Conservation (phyloP, 2,329 filamentous ascomycete species). For the Colletotrichum liriopes region DNA sequence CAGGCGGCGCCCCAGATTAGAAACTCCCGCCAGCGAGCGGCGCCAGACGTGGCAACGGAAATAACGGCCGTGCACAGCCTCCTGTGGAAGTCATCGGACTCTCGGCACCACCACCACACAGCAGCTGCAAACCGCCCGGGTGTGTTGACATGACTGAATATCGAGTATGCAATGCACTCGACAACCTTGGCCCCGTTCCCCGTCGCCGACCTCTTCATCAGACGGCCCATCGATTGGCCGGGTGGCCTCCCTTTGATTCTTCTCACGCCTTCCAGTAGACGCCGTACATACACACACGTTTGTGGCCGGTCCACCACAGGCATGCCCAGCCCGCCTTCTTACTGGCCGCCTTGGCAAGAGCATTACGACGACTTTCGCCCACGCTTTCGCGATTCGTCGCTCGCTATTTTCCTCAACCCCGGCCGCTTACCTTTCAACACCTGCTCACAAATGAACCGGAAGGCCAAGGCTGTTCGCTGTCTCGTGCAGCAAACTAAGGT, state of each 20-base stretch:
- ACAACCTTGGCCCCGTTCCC: conserved; percentile 15
- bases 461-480: conserved; percentile 18
- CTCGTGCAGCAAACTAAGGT: conserved; percentile 3
- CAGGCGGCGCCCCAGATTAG: conserved; percentile 9
- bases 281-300: not conserved
- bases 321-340: conserved; percentile 23
- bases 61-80: conserved; percentile 35
- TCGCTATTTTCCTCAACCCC: not conserved
- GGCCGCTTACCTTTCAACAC: not conserved
- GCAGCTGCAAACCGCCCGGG: not conserved
- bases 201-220: conserved; percentile 8
- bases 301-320: conserved; percentile 9
- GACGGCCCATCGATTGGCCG: conserved; percentile 6
- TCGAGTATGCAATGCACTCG: not conserved
- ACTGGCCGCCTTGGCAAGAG: conserved; percentile 18
- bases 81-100: conserved; percentile 10
- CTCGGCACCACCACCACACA: conserved; percentile 21
- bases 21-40: conserved; percentile 17
- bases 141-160: not conserved
- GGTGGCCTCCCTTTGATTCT: not conserved
- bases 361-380: conserved; percentile 38
- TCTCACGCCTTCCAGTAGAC: not conserved
- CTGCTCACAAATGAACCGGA: not conserved
- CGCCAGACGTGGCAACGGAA: conserved; percentile 33
- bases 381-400: not conserved